Base-by-base conservation (phyloP, 176 grass and related monocot genomes). In the Oryza australiensis region DNA sequence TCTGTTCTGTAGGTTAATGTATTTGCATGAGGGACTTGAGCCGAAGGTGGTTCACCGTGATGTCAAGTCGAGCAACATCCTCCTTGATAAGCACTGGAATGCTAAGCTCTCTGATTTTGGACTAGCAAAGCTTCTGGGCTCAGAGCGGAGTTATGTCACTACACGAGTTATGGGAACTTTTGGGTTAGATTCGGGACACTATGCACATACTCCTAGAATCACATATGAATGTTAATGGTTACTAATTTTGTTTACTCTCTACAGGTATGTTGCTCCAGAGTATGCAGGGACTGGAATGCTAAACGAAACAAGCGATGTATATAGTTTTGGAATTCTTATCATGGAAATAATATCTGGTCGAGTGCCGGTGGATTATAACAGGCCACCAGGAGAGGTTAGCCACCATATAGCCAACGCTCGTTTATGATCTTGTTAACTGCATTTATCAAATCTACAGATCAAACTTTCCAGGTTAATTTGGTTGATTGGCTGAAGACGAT, bases 111-210 rank as follows among this genome's bases (percentile, higher is more conserved):
- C 96, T 3, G 96, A 99, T 90, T 99, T 99, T 13, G 96, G 96
- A 28, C 82, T 99, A 9, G 96, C 96, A 13, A 99, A 99, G 70
- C 80, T 99, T 22, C 75, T 99, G 16, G 91, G 89, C 28, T 83
- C 96, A 5, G 96, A 93, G 38, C 42, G 83, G 64, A 99, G 84
- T 77, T 95, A 99, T 77, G 93, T 99, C 26, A 99, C 96, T 16
- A 99, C 96, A 4, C 82, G 96, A 60, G 96, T 99, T 32, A 99
- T 99, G 96, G 96, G 96, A 89, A 99, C 96, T 83, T 99, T 99
- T 6, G 96, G 96, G 96, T 99, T 83, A 73, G 85, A 70, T 86
- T 81, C 5, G 48, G 20, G 62, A 16, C 26, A 66, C 5, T 82
- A 22, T 34, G 69, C 34, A 64, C 11, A 32, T 34, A 80, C 41